These are phyloP conservation scores for Oidium heveae DNA, from an alignment of 2,329 filamentous ascomycete genomes.

Conservation along the genomic window DNA sequence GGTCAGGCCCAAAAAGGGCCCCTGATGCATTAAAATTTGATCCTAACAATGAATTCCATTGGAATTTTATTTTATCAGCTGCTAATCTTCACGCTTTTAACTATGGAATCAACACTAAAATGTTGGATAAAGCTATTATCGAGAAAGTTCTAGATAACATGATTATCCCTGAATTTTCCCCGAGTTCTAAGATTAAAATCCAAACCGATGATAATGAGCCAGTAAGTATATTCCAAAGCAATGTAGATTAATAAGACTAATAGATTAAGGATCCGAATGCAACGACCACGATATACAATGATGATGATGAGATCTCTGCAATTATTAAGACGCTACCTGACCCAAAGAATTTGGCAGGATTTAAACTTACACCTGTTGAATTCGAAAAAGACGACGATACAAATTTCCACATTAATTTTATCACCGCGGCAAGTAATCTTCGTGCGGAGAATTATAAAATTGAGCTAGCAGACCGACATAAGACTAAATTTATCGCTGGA, in stretches of 20 bases:
- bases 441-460: constrained; percentile 98
- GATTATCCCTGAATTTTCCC: constrained; percentile 86
- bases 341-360: constrained; percentile 59
- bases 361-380: constrained; percentile 75
- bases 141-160: constrained; percentile 64
- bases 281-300: constrained; percentile 29
- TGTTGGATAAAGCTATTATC: constrained; percentile 45
- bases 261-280: constrained; percentile 46
- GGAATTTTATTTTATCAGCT: constrained; percentile 64
- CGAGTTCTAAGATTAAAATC: constrained; percentile 79
- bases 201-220: constrained; percentile 90
- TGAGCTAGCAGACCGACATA: constrained; percentile 71
- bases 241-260: constrained; percentile 7
- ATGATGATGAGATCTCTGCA: constrained; percentile 49
- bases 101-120: constrained; percentile 81
- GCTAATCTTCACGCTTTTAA: constrained; percentile 94
- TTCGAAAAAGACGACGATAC: constrained; percentile 98
- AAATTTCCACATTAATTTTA: constrained; percentile 97
- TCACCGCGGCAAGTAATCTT: constrained; percentile 87
- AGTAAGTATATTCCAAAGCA: constrained; percentile 18
- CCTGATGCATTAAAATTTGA: constrained; percentile 83
- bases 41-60: constrained; percentile 58
- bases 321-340: constrained; percentile 50
- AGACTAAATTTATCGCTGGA: constrained; percentile 98
- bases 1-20: constrained; percentile 94